Conservation (phyloP, 2,329 filamentous ascomycete genomes). For the Aspergillus novoparasiticus region DNA sequence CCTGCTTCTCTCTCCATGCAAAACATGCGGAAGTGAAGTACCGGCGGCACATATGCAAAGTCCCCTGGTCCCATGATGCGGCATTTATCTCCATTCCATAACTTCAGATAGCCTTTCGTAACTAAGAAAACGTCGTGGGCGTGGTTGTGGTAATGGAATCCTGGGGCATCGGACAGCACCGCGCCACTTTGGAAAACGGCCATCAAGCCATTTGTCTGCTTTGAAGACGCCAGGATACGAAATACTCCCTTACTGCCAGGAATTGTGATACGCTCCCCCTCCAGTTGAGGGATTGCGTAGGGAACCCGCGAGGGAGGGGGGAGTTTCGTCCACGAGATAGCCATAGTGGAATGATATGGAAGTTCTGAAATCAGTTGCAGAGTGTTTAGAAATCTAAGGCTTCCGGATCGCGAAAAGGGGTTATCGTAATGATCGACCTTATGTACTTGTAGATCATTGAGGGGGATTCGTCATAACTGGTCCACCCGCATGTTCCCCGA, state of each 20-base stretch:
- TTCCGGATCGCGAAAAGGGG: background rate
- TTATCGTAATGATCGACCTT: background rate
- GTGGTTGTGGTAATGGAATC: constrained; percentile 60
- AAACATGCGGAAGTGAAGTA: constrained; percentile 30
- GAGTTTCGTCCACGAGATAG: constrained; percentile 25
- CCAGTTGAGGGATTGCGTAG: constrained; percentile 53
- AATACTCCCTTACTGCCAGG: constrained; percentile 57
- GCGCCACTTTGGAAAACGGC: constrained; percentile 55
- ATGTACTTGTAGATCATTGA: background rate
- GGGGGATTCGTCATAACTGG: background rate
- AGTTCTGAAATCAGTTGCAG: background rate
- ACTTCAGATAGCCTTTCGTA: constrained; percentile 57
- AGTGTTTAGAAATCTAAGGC: background rate
- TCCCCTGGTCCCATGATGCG: constrained; percentile 58
- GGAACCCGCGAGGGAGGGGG: constrained; percentile 44
- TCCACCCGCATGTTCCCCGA: constrained; percentile 19
- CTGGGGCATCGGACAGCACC: constrained; percentile 41
- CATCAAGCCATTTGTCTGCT: constrained; percentile 55
- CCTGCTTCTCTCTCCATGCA: background rate
- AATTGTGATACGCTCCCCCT: constrained; percentile 56
- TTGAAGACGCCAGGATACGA: constrained; percentile 54
- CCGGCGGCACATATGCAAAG: constrained; percentile 61
- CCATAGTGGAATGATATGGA: constrained; percentile 18
- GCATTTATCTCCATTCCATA: constrained; percentile 62
- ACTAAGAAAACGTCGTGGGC: constrained; percentile 62